Percentiles rank a stretch among this genome's conserved stretches.
Evolutionary conservation across 768 basidiomycete species (phyloP).

Genomic region (Mrakia blollopis): DNA sequence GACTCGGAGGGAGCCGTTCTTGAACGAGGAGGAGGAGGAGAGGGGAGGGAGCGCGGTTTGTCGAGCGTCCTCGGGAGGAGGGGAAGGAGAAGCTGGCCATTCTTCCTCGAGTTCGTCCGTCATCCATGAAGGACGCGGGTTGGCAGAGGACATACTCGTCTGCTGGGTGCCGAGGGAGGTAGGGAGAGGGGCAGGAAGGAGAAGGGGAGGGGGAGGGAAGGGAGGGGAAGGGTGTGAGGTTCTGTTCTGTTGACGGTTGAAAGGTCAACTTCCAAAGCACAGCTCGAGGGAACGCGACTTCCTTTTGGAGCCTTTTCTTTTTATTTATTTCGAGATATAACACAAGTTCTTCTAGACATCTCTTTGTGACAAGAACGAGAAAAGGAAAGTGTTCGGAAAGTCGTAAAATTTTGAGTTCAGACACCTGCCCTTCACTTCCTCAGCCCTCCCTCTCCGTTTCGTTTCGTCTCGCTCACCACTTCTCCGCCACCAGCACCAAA

Average conservation of each 20-base stretch:
- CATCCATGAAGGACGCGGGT: constrained; percentile 23
- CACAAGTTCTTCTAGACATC: no score
- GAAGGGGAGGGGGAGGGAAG: not conserved
- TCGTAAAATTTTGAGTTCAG: no score
- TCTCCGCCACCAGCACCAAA: not conserved
- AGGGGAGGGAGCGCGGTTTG: not conserved
- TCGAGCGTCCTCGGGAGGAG: constrained; percentile 7
- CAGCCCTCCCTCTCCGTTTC: not conserved
- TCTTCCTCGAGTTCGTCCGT: constrained; percentile 26
- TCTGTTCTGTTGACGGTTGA: not conserved
- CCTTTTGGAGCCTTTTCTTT: no score
- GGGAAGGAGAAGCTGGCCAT: constrained; percentile 25
- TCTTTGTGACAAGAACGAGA: no score
- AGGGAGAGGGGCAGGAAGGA: not conserved
- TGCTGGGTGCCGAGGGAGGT: not conserved
- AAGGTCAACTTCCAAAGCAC: not conserved
- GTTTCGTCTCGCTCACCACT: not conserved
- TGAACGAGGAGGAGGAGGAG: not conserved
- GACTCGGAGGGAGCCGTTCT: not conserved
- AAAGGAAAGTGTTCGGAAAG: no score
- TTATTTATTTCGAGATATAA: no score
- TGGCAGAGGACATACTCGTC: not conserved
- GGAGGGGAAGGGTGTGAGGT: not conserved
- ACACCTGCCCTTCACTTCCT: no score
- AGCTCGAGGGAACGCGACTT: no score